Base-by-base conservation (phyloP, 345 rosid genomes). In the Crucihimalaya himalaica region DNA sequence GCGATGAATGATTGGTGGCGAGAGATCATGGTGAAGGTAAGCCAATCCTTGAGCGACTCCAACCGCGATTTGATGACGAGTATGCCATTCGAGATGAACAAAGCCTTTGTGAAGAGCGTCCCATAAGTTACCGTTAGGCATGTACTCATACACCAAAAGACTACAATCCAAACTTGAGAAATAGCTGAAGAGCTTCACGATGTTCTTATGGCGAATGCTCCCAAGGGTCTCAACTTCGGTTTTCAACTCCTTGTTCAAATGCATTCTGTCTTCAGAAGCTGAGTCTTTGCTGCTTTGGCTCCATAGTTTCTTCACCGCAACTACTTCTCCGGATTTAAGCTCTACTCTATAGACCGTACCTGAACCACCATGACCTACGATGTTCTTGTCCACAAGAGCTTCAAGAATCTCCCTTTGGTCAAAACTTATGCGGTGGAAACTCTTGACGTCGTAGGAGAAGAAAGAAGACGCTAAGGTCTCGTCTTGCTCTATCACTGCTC, bases 41-140 rank as follows among this genome's bases (percentile, higher is more conserved):
- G 91, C 96, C 71, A 91, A 76, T 34, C 98, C 97, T 73, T 91
- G 97, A 11, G 97, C 98, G 0, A 94, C 86, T 32, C 97, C 98
- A 2, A 91, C 84, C 8, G 95, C 98, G 53, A 94, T 88, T 73
- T 82, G 90, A 60, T 91, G 97, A 42, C 98, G 89, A 29, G 86
- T 87, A 14, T 89, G 90, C 98, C 98, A 94, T 61, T 84, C 86
- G 14, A 89, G 89, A 48, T 58, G 70, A 66, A 79, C 48, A 52
- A 77, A 37, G 40, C 92, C 94, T 66, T 85, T 82, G 82, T 89
- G 97, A 63, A 94, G 91, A 54, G 96, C 87, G 32, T 91, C 93
- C 88, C 97, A 83, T 11, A 94, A 90, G 75, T 89, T 94, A 58
- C 97, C 98, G 29, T 91, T 93, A 2, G 89, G 86, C 98, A 90